Evolutionary conservation across 345 rosid species (phyloP).

Genomic region (Syzygium grande): DNA sequence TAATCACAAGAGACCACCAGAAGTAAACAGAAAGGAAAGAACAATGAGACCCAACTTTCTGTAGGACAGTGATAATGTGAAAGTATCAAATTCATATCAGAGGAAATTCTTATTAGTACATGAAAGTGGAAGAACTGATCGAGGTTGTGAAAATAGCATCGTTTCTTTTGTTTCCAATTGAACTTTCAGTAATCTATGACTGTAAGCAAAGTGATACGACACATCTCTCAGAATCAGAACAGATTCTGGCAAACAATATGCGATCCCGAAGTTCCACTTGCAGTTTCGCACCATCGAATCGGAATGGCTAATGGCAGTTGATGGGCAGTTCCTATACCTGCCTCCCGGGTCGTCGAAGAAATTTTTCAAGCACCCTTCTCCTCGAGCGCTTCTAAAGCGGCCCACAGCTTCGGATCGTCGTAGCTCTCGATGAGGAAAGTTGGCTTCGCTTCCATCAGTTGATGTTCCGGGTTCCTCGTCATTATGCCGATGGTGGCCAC

Average conservation of each 20-base stretch:
- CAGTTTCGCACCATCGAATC: neutral
- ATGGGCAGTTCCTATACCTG: neutral
- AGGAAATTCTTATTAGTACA: neutral
- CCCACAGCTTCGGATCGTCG: slow-evolving; percentile 72
- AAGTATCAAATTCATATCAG: neutral
- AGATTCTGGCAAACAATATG: neutral
- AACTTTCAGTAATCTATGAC: neutral
- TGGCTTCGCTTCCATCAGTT: slow-evolving; percentile 66
- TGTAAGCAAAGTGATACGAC: neutral
- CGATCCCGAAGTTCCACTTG: neutral
- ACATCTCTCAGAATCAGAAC: neutral
- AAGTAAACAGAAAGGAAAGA: neutral
- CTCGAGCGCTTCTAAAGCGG: slow-evolving; percentile 70
- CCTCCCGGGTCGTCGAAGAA: neutral
- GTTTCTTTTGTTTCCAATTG: neutral
- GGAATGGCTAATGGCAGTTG: neutral
- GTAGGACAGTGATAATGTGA: neutral
- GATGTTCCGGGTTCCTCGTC: slow-evolving; percentile 64
- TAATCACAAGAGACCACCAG: neutral
- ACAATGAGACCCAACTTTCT: neutral
- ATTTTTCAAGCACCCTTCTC: slow-evolving; percentile 14
- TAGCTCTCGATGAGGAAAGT: slow-evolving; percentile 66
- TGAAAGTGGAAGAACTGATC: neutral
- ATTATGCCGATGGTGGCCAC: slow-evolving; percentile 77
- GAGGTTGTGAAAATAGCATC: neutral